Evolutionary conservation across 2,329 filamentous ascomycete species (phyloP), one percentile per base, ranked within the genome.

Genomic region (Coniochaeta sp.): DNA sequence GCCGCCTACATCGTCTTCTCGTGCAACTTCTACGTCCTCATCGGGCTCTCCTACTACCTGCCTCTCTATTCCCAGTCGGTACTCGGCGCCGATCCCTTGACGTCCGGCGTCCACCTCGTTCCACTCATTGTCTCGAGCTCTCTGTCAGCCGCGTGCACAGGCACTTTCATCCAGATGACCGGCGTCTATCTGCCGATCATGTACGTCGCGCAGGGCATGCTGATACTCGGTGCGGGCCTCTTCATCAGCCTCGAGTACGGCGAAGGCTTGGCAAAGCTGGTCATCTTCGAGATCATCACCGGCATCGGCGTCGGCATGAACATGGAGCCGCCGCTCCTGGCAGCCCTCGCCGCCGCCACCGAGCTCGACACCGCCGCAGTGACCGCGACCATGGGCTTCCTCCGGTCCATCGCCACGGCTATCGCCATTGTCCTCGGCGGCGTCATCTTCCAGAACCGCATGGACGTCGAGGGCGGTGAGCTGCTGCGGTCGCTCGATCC

Each of bases 1-100:
- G 85, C 88, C 9, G 79, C 85, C 2, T 83, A 92, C 16, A 73
- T 75, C 2, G 78, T 89, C 50, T 87, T 86, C 65, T 91, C 91
- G 74, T 81, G 84, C 63, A 90, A 96, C 71, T 88, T 88, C 52
- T 83, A 88, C 65, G 85, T 89, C 64, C 93, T 93, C 77, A 91
- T 93, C 68, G 84, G 88, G 0, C 85, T 84, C 32, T 85, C 83
- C 63, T 96, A 93, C 78, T 96, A 89, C 75, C 79, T 96, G 4
- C 91, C 91, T 0, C 80, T 96, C 2, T 96, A 96, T 77, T 93
- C 92, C 74, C 91, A 96, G 74, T 83, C 87, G 58, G 86, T 90
- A 58, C 79, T 90, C 50, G 82, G 88, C 57, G 85, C 85, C 2
- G 80, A 81, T 0, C 88, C 90, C 0, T 82, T 93, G 38, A 75